A percentile compares a stretch with the other conserved stretches of the same genome.
phyloP scores from a whole-genome alignment of 2,329 filamentous ascomycete genomes.

The Fusarium succisae region DNA sequence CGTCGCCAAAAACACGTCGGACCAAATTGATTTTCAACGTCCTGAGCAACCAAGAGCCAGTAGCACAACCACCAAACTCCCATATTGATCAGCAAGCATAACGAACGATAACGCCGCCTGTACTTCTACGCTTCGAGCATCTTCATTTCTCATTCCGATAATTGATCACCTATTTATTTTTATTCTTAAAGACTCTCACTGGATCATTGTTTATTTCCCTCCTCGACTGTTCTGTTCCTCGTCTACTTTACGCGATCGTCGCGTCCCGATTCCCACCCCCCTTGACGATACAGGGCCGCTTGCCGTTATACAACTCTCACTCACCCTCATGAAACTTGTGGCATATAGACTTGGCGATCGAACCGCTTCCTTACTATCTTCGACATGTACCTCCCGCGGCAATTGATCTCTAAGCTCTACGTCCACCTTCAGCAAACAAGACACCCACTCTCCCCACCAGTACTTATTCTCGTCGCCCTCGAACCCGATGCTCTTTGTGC shows the following conservation, averaged over 20 bases:
- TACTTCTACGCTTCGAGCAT: not conserved
- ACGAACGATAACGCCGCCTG: conserved; percentile 1
- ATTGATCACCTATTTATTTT: not conserved
- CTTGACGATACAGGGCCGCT: conserved; percentile 6
- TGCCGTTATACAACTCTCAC: conserved; percentile 4
- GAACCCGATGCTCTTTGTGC: conserved; percentile 96
- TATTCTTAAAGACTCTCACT: not conserved
- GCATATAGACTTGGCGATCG: conserved; percentile 20
- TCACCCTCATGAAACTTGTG: conserved; percentile 41
- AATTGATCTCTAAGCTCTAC: conserved; percentile 90
- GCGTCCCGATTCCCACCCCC: conserved; percentile 21
- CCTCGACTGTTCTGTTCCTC: not conserved
- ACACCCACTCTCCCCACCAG: conserved; percentile 89
- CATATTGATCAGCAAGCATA: conserved; percentile 15
- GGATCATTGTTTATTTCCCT: not conserved
- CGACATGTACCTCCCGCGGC: conserved; percentile 92
- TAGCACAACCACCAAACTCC: not conserved
- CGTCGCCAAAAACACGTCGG: conserved; percentile 44
- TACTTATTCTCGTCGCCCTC: conserved; percentile 90
- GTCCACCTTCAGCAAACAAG: conserved; percentile 85
- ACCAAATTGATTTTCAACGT: conserved; percentile 37
- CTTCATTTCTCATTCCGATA: not conserved
- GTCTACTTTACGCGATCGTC: conserved; percentile 36
- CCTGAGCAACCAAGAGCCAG: conserved; percentile 3
- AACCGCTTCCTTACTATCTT: conserved; percentile 14